These are phyloP conservation scores for Phaeoacremonium minimum DNA, from an alignment of 2,329 filamentous ascomycete genomes.

Conservation along the genomic window DNA sequence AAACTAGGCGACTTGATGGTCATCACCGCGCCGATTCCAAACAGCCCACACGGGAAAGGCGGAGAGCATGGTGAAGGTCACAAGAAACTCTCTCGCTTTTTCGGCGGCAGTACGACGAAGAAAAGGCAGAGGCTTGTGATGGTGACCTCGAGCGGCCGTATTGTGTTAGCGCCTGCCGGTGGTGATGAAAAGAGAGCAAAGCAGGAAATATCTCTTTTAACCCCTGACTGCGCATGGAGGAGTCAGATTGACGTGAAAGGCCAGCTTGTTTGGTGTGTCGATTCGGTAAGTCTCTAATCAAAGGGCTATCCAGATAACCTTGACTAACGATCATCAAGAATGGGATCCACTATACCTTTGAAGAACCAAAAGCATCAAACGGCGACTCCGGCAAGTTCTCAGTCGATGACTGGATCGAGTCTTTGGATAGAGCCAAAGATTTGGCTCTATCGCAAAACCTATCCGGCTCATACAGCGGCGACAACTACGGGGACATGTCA, in stretches of 20 bases:
- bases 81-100: slow-evolving; percentile 90
- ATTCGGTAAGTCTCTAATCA: slow-evolving; percentile 67
- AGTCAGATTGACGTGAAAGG: slow-evolving; percentile 83
- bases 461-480: slow-evolving; percentile 60
- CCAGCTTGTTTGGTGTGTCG: slow-evolving; percentile 81
- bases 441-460: slow-evolving; percentile 72
- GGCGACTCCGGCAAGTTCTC: slow-evolving; percentile 61
- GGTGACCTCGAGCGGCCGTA: slow-evolving; percentile 85
- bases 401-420: slow-evolving; percentile 89
- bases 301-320: slow-evolving; percentile 3
- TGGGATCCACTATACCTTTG: slow-evolving; percentile 88
- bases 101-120: slow-evolving; percentile 85
- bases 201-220: slow-evolving; percentile 80
- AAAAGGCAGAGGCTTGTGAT: slow-evolving; percentile 91
- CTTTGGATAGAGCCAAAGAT: slow-evolving; percentile 80
- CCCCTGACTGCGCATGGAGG: slow-evolving; percentile 71
- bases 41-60: slow-evolving; percentile 67
- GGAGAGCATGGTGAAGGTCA: slow-evolving; percentile 64
- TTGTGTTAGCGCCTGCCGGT: slow-evolving; percentile 84
- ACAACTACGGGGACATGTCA: slow-evolving; percentile 65
- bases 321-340: slow-evolving; percentile 44
- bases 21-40: slow-evolving; percentile 70
- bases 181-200: slow-evolving; percentile 96
- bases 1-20: slow-evolving; percentile 91
- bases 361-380: slow-evolving; percentile 76